These are phyloP conservation scores for Trichoderma asperelloides DNA, from an alignment of 495 filamentous ascomycete genomes.

Conservation along the genomic window DNA sequence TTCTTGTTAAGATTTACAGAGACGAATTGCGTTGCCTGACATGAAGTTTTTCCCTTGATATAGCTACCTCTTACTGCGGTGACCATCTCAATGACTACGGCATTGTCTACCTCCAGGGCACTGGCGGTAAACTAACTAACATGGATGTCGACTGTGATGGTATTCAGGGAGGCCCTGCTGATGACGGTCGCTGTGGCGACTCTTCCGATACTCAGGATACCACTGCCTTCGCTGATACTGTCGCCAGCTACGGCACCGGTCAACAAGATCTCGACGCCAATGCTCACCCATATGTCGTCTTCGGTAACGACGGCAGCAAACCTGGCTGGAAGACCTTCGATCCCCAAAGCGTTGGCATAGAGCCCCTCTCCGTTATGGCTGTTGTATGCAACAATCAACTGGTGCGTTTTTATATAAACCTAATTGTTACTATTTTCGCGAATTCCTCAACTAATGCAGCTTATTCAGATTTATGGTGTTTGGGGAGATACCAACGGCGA, in stretches of 20 bases:
- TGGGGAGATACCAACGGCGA: slow-evolving; percentile 59
- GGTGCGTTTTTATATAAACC: slow-evolving; percentile 22
- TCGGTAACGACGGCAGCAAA: slow-evolving; percentile 46
- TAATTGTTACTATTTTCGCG: not conserved
- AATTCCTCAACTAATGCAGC: not conserved
- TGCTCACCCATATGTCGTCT: slow-evolving; percentile 58
- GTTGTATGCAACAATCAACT: slow-evolving; percentile 51
- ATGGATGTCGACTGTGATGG: slow-evolving; percentile 69
- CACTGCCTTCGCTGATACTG: slow-evolving; percentile 45
- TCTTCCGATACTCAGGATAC: slow-evolving; percentile 42
- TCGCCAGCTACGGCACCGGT: slow-evolving; percentile 33
- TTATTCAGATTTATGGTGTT: slow-evolving; percentile 47
- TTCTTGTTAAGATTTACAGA: not conserved
- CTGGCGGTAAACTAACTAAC: slow-evolving; percentile 27
- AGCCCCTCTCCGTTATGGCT: slow-evolving; percentile 54
- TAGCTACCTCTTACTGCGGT: slow-evolving; percentile 23
- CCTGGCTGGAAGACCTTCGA: slow-evolving; percentile 35
- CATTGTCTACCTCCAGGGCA: slow-evolving; percentile 31
- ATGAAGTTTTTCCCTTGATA: slow-evolving; percentile 24
- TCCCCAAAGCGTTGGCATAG: slow-evolving; percentile 42
- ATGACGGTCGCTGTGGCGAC: slow-evolving; percentile 37
- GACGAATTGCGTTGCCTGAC: not conserved
- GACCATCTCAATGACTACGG: slow-evolving; percentile 24
- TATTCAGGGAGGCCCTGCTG: slow-evolving; percentile 29
- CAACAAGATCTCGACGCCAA: slow-evolving; percentile 51